A percentile compares a stretch with the other conserved stretches of the same genome.
Evolutionary conservation across 495 filamentous ascomycete genomes (phyloP).

Genomic region (Daldinia concentrica): DNA sequence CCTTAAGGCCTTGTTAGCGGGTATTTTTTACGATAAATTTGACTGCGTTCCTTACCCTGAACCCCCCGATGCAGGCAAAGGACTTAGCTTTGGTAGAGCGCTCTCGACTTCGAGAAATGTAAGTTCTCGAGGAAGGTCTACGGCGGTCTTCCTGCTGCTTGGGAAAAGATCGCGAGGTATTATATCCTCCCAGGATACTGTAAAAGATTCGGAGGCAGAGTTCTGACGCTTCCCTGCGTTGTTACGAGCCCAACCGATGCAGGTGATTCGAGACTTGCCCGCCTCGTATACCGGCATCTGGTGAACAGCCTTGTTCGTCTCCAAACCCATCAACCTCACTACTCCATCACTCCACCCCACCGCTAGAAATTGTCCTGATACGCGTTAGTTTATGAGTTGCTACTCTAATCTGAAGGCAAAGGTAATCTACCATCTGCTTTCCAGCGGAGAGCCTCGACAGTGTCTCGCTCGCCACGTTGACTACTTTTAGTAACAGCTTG

Average conservation of each 20-base stretch:
- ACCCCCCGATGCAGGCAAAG: conserved; percentile 67
- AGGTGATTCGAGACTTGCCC: conserved; percentile 61
- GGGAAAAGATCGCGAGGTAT: conserved; percentile 49
- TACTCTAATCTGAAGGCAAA: neutral
- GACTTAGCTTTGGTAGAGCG: conserved; percentile 82
- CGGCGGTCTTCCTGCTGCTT: conserved; percentile 37
- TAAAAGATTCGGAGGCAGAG: conserved; percentile 25
- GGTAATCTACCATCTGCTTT: conserved; percentile 75
- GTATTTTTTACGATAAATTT: neutral
- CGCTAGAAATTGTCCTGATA: conserved; percentile 76
- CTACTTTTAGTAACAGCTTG: conserved; percentile 58
- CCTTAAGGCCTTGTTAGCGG: conserved; percentile 50
- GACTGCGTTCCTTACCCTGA: conserved; percentile 58
- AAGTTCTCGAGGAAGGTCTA: conserved; percentile 80
- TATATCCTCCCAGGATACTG: conserved; percentile 44
- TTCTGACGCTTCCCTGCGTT: conserved; percentile 59
- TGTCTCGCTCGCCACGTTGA: conserved; percentile 59
- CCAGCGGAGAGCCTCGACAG: conserved; percentile 70
- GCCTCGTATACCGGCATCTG: conserved; percentile 62
- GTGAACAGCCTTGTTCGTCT: conserved; percentile 80
- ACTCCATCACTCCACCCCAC: conserved; percentile 78
- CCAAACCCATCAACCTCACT: conserved; percentile 75
- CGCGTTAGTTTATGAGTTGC: conserved; percentile 23
- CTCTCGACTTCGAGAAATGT: conserved; percentile 80
- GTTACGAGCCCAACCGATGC: conserved; percentile 78